These are phyloP conservation scores for Castanea crenata DNA, from an alignment of 306 rosid genomes.

Conservation along the genomic window DNA sequence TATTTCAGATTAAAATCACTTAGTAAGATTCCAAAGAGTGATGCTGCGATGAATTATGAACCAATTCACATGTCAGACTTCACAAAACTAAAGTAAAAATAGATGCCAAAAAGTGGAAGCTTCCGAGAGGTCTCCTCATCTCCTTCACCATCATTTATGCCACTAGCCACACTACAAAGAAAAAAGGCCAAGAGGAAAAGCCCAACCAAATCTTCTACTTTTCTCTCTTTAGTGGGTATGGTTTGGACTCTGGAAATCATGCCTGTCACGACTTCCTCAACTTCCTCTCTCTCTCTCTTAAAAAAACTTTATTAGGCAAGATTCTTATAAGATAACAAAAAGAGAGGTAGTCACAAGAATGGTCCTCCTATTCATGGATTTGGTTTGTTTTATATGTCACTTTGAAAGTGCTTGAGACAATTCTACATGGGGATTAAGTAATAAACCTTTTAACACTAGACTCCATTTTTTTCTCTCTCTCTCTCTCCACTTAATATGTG, in stretches of 20 bases:
- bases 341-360: conserved; percentile 40
- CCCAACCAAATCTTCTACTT: conserved; percentile 29
- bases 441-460: conserved; percentile 32
- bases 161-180: conserved; percentile 29
- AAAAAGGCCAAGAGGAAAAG: conserved; percentile 22
- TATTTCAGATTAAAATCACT: not conserved
- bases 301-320: conserved; percentile 34
- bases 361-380: conserved; percentile 37
- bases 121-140: conserved; percentile 15
- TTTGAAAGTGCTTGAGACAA: conserved; percentile 34
- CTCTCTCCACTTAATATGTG: not conserved
- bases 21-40: not conserved
- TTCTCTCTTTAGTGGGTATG: conserved; percentile 38
- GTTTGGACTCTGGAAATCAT: conserved; percentile 47
- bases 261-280: conserved; percentile 32
- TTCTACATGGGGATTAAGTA: conserved; percentile 40
- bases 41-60: not conserved
- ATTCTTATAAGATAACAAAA: conserved; percentile 51
- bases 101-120: conserved; percentile 27
- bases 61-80: not conserved
- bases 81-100: not conserved
- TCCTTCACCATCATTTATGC: conserved; percentile 27
- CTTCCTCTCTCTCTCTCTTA: conserved; percentile 5
- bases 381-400: conserved; percentile 24
- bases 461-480: conserved; percentile 25